Conservation (phyloP, 257 asterid genomes). For the Capsicum pubescens region DNA sequence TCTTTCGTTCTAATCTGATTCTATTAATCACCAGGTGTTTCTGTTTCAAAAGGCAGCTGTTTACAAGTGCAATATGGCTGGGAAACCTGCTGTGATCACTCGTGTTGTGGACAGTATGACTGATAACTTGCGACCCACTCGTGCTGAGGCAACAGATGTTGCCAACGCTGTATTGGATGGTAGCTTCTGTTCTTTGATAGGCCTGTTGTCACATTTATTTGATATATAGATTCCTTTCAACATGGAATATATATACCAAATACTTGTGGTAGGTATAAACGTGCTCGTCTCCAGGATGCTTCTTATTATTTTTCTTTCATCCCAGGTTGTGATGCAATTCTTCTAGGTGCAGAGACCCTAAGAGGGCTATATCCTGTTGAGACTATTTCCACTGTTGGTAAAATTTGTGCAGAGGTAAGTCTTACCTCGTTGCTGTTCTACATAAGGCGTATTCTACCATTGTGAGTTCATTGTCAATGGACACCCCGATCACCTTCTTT, state of each 20-base stretch:
- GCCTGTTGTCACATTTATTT: conserved; percentile 17
- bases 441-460: not conserved
- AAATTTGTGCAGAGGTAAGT: conserved; percentile 79
- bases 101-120: conserved; percentile 99
- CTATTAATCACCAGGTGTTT: conserved; percentile 67
- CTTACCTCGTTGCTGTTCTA: not conserved
- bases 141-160: conserved; percentile 98
- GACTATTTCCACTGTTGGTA: conserved; percentile 83
- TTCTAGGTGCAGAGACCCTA: conserved; percentile 96
- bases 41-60: conserved; percentile 87
- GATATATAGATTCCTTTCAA: not conserved
- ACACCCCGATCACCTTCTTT: not conserved
- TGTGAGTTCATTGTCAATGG: not conserved
- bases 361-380: conserved; percentile 91
- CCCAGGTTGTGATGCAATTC: conserved; percentile 95
- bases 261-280: not conserved
- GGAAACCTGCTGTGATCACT: conserved; percentile 90
- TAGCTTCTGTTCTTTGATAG: conserved; percentile 30
- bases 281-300: not conserved
- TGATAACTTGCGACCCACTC: conserved; percentile 88
- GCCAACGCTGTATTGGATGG: conserved; percentile 97
- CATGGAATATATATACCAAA: not conserved
- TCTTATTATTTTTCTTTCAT: not conserved
- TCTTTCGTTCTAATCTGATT: not conserved
- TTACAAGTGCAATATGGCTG: conserved; percentile 92